A percentile compares a stretch with the other conserved stretches of the same genome.
These are phyloP conservation scores for Sophora flavescens DNA, from an alignment of 306 rosid species.

Conservation along the genomic window DNA sequence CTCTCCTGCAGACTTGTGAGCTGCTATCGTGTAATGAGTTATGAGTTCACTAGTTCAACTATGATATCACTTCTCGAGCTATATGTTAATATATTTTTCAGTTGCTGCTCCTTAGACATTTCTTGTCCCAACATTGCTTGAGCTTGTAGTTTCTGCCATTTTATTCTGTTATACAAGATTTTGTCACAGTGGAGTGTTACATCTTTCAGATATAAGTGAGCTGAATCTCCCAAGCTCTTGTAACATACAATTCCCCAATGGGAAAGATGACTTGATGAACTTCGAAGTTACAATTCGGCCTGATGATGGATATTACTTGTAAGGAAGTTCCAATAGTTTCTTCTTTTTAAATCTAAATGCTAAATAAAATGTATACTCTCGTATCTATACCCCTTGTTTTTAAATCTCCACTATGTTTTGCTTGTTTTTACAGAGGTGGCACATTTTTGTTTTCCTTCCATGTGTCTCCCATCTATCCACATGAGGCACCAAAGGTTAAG, in stretches of 20 bases:
- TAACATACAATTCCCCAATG: slow-evolving; percentile 79
- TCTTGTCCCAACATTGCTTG: slow-evolving; percentile 9
- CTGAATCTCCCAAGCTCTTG: slow-evolving; percentile 92
- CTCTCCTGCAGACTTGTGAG: background rate
- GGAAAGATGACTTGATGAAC: slow-evolving; percentile 96
- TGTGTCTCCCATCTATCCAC: slow-evolving; percentile 86
- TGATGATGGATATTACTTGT: slow-evolving; percentile 93
- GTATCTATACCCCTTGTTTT: background rate
- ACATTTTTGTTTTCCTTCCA: slow-evolving; percentile 79
- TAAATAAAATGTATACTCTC: slow-evolving; percentile 23
- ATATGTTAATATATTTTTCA: background rate
- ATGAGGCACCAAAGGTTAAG: slow-evolving; percentile 95
- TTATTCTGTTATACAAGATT: slow-evolving; percentile 30
- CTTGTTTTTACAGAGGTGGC: slow-evolving; percentile 73
- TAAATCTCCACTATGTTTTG: slow-evolving; percentile 38
- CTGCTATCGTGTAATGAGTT: slow-evolving; percentile 26
- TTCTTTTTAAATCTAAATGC: slow-evolving; percentile 16
- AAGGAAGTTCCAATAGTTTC: slow-evolving; percentile 48
- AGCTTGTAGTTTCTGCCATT: slow-evolving; percentile 13
- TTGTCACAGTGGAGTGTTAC: slow-evolving; percentile 38
- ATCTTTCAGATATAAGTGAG: slow-evolving; percentile 88
- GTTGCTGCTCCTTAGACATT: slow-evolving; percentile 17
- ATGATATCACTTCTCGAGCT: slow-evolving; percentile 6
- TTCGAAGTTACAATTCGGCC: slow-evolving; percentile 93
- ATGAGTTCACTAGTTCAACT: slow-evolving; percentile 26